These are phyloP conservation scores for Calonectria ilicicola DNA, from an alignment of 2,329 filamentous ascomycete species.

Conservation along the genomic window DNA sequence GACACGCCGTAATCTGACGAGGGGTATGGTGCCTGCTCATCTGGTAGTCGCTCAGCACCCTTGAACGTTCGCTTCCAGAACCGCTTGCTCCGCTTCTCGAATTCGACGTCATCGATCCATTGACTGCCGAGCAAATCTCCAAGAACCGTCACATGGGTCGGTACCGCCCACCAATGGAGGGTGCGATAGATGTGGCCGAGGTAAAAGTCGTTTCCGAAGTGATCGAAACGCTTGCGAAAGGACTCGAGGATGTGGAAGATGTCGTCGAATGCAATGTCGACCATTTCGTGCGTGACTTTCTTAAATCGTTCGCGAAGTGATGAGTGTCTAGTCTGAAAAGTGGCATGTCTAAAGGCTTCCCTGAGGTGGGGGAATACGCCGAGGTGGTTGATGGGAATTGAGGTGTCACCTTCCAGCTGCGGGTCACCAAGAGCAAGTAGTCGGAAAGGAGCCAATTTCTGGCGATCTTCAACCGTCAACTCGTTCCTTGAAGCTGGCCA, in stretches of 20 bases:
- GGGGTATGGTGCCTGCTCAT: constrained; percentile 64
- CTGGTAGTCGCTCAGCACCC: constrained; percentile 73
- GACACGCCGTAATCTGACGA: constrained; percentile 61
- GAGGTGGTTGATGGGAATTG: constrained; percentile 72
- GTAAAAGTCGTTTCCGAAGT: constrained; percentile 95
- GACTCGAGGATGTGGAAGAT: constrained; percentile 75
- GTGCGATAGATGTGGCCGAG: constrained; percentile 92
- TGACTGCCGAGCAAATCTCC: constrained; percentile 95
- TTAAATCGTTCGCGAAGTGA: constrained; percentile 65
- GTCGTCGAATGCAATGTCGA: constrained; percentile 76
- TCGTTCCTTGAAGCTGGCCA: constrained; percentile 49
- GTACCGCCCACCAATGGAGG: constrained; percentile 84
- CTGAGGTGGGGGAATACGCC: constrained; percentile 66
- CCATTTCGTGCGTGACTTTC: constrained; percentile 66
- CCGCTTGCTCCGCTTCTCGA: constrained; percentile 75
- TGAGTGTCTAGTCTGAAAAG: constrained; percentile 58
- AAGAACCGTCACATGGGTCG: constrained; percentile 89
- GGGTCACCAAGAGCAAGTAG: constrained; percentile 91
- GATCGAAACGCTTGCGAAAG: constrained; percentile 83
- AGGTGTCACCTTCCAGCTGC: constrained; percentile 92
- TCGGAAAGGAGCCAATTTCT: constrained; percentile 77
- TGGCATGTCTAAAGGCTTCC: constrained; percentile 59
- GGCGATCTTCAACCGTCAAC: constrained; percentile 32
- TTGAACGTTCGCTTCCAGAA: constrained; percentile 87
- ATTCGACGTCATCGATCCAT: constrained; percentile 91